Percentiles rank a stretch among this genome's conserved stretches.
These are phyloP conservation scores for Oenanthe sinensis DNA, from an alignment of 129 eudicot genomes.

Conservation along the genomic window DNA sequence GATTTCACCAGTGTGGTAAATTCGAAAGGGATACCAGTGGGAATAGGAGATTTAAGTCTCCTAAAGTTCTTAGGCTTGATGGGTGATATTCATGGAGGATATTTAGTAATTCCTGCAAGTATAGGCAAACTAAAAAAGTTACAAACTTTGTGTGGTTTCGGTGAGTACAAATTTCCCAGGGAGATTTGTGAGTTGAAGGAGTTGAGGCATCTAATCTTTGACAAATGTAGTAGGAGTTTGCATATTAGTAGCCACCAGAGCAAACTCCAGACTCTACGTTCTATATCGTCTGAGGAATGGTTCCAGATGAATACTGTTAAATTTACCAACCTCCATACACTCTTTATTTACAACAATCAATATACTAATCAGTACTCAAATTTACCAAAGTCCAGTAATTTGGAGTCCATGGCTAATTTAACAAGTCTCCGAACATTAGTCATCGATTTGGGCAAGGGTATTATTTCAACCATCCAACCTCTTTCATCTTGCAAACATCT, in stretches of 20 bases:
- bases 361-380: no score
- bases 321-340: neutral
- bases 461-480: neutral
- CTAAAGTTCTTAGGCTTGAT: neutral
- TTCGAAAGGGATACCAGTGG: neutral
- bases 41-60: neutral
- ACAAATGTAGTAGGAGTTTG: neutral
- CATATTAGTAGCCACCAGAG: neutral
- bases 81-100: rapidly evolving
- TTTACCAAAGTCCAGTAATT: no score
- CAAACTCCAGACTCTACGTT: neutral
- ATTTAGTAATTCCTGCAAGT: neutral
- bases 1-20: neutral
- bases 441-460: neutral
- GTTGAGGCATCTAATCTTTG: neutral
- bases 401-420: neutral
- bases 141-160: neutral
- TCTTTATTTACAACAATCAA: no score
- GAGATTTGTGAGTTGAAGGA: neutral
- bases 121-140: neutral
- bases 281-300: neutral
- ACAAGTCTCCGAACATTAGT: neutral
- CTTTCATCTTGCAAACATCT: neutral
- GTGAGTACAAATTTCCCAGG: neutral
- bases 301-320: neutral